phyloP scores from a whole-genome alignment of 441 rosid genomes.

The Syzygium malaccense region DNA sequence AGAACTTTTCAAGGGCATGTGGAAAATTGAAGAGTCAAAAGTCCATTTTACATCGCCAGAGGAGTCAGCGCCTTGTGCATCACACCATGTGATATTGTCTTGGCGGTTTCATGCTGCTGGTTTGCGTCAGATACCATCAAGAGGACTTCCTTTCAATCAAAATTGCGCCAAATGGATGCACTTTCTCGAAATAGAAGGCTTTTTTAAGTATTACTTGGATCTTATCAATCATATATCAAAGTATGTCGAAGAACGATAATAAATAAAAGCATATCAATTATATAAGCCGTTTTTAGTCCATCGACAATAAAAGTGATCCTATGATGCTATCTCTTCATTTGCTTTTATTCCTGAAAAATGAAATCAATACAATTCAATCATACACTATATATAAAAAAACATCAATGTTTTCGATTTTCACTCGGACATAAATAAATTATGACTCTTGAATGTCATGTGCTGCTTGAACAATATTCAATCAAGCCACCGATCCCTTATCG shows the following conservation, averaged over 20 bases:
- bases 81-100: background rate
- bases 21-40: background rate
- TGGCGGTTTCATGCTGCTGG: background rate
- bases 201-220: background rate
- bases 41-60: background rate
- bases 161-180: background rate
- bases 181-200: background rate
- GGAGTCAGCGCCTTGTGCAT: background rate
- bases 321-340: background rate
- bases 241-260: background rate
- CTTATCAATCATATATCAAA: background rate
- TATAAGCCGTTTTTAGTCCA: background rate
- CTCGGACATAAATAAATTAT: fast-evolving
- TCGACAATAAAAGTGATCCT: background rate
- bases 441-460: background rate
- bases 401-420: background rate
- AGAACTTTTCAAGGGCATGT: background rate
- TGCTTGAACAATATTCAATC: background rate
- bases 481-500: background rate
- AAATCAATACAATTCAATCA: background rate
- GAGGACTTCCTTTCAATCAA: background rate
- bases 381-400: background rate
- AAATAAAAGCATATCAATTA: background rate
- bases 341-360: background rate
- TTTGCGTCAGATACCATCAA: background rate